These are phyloP conservation scores for Hortaea werneckii DNA, from an alignment of 2,329 filamentous ascomycete species.

Conservation along the genomic window DNA sequence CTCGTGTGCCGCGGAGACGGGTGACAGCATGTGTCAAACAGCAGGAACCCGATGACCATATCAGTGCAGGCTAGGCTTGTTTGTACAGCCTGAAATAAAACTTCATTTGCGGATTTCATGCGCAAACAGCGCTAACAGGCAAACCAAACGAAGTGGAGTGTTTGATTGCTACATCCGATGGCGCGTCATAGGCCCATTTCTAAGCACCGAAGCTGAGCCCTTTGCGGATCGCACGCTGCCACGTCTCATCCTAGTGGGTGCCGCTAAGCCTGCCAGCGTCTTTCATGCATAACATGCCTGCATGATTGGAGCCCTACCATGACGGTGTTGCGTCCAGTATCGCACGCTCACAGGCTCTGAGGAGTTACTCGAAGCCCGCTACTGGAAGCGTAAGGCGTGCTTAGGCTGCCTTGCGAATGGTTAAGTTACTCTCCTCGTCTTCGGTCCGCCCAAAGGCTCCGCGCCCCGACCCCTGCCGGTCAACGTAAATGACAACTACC, in stretches of 20 bases:
- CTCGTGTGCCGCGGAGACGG: slow-evolving; percentile 3
- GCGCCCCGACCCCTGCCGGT: background rate
- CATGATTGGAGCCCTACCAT: too few relatives aligned
- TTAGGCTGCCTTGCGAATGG: too few relatives aligned
- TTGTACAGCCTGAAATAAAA: background rate
- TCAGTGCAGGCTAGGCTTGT: background rate
- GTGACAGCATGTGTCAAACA: slow-evolving; percentile 11
- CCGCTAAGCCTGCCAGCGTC: background rate
- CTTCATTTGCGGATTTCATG: background rate
- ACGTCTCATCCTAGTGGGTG: slow-evolving; percentile 4
- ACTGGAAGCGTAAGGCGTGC: too few relatives aligned
- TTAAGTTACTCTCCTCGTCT: too few relatives aligned
- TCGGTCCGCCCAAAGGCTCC: background rate
- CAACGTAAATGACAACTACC: background rate
- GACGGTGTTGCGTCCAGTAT: too few relatives aligned
- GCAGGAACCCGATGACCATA: slow-evolving; percentile 13
- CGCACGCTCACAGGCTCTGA: too few relatives aligned
- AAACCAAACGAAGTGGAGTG: background rate
- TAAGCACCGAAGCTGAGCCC: background rate
- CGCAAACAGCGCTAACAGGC: slow-evolving; percentile 1
- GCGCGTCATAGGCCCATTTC: slow-evolving; percentile 2
- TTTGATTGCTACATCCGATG: slow-evolving; percentile 1
- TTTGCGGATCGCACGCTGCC: background rate
- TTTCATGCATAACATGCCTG: background rate
- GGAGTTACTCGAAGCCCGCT: too few relatives aligned